These are phyloP conservation scores for Breviolum minutum DNA, from an alignment of 73 alveolate species.

Conservation along the genomic window DNA sequence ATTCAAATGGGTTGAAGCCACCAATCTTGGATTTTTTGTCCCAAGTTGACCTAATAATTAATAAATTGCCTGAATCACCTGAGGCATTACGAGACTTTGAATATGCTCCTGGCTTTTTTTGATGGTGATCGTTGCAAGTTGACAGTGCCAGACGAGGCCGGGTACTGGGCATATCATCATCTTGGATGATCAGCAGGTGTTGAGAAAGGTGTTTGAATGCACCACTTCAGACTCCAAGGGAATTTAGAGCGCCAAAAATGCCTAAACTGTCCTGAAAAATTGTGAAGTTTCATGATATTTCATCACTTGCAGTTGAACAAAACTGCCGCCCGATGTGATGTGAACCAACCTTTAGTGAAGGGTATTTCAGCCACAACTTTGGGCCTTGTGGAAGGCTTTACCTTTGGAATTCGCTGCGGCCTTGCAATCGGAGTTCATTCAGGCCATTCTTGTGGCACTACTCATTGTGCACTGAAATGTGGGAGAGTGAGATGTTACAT, in stretches of 20 bases:
- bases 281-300: too few relatives aligned
- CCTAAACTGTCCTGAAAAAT: too few relatives aligned
- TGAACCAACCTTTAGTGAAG: background rate
- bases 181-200: too few relatives aligned
- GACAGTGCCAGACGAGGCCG: slow-evolving; percentile 45
- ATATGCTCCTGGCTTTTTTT: slow-evolving; percentile 23
- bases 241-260: too few relatives aligned
- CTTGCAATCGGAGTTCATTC: slow-evolving; percentile 20
- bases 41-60: background rate
- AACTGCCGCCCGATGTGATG: too few relatives aligned
- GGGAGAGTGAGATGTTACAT: background rate
- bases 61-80: background rate
- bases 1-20: too few relatives aligned
- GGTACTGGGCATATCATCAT: background rate
- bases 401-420: slow-evolving; percentile 33
- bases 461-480: background rate
- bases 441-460: background rate
- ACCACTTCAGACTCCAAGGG: too few relatives aligned
- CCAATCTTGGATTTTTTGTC: too few relatives aligned
- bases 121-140: slow-evolving; percentile 36
- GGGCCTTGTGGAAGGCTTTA: background rate
- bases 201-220: too few relatives aligned
- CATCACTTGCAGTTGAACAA: too few relatives aligned
- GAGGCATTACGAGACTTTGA: slow-evolving; percentile 53
- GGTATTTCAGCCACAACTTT: background rate